Conservation (phyloP, 805 yeast species). For the Lipomyces japonicus region DNA sequence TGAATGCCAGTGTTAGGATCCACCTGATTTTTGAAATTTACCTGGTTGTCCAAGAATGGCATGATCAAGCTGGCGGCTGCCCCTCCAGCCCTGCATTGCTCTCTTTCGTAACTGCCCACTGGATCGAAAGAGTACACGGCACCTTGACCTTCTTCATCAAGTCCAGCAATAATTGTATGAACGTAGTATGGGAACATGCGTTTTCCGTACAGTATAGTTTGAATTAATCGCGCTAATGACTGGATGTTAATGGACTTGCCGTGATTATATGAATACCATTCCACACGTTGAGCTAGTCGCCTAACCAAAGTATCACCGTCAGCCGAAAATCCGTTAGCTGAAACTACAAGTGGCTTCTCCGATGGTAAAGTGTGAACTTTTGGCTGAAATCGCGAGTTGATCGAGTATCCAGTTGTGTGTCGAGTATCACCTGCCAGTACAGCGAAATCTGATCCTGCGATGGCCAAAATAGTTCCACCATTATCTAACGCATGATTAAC, state of each 20-base stretch:
- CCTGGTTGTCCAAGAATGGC: constrained; percentile 98
- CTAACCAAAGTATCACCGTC: constrained; percentile 85
- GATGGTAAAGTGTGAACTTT: constrained; percentile 89
- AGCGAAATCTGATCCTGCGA: constrained; percentile 96
- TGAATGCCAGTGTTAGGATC: constrained; percentile 72
- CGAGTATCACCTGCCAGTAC: constrained; percentile 98
- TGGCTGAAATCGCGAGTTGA: constrained; percentile 88
- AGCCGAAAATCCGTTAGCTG: constrained; percentile 96
- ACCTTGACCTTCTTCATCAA: constrained; percentile 88
- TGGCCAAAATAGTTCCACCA: constrained; percentile 96
- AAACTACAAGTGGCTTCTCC: constrained; percentile 58
- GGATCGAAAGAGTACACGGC: constrained; percentile 96
- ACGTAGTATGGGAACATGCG: constrained; percentile 97
- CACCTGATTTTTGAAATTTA: constrained; percentile 89
- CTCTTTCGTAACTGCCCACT: constrained; percentile 95
- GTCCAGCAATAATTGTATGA: constrained; percentile 89
- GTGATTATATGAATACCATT: constrained; percentile 90
- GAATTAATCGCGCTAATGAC: constrained; percentile 86
- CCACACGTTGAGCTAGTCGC: constrained; percentile 56
- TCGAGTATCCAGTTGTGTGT: constrained; percentile 88
- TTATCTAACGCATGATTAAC: constrained; percentile 51
- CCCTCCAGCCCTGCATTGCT: constrained; percentile 97
- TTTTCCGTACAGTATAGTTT: constrained; percentile 85
- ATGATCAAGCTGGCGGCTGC: constrained; percentile 93
- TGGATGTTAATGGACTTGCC: constrained; percentile 58